Conservation (phyloP, 768 basidiomycete species). For the Hericium alpestre region DNA sequence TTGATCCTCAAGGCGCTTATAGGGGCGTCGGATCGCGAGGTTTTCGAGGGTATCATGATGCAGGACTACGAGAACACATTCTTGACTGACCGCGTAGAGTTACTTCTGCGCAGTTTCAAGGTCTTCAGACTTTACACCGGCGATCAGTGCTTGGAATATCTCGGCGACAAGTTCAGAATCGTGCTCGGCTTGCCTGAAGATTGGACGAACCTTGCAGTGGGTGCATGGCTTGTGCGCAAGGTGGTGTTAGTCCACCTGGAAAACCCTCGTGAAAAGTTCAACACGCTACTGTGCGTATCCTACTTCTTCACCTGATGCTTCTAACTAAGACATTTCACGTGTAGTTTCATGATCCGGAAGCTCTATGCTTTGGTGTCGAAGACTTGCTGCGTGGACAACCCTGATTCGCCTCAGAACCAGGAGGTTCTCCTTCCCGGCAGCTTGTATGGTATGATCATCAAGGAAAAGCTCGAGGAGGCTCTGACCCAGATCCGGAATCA, state of each 20-base stretch:
- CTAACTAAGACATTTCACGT: background rate
- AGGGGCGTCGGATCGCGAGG: slow-evolving; percentile 86
- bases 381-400: slow-evolving; percentile 87
- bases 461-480: slow-evolving; percentile 89
- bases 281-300: slow-evolving; percentile 72
- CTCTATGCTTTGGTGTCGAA: slow-evolving; percentile 85
- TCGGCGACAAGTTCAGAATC: slow-evolving; percentile 94
- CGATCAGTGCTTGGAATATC: slow-evolving; percentile 84
- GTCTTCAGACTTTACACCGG: slow-evolving; percentile 80
- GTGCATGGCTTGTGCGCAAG: slow-evolving; percentile 73
- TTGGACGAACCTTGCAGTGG: slow-evolving; percentile 75
- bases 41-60: slow-evolving; percentile 94
- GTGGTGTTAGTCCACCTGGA: slow-evolving; percentile 85
- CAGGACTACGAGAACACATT: slow-evolving; percentile 96
- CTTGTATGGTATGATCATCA: slow-evolving; percentile 95
- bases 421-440: slow-evolving; percentile 91
- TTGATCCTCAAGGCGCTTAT: slow-evolving; percentile 89
- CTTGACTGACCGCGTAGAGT: slow-evolving; percentile 91
- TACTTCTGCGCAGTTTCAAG: slow-evolving; percentile 91
- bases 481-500: slow-evolving; percentile 61
- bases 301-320: background rate
- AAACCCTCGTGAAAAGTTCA: slow-evolving; percentile 84
- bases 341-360: slow-evolving; percentile 94
- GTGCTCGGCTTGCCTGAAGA: slow-evolving; percentile 88
- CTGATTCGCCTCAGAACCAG: slow-evolving; percentile 97